Conservation (phyloP, 148 eudicot genomes). For the Chenopodium album region DNA sequence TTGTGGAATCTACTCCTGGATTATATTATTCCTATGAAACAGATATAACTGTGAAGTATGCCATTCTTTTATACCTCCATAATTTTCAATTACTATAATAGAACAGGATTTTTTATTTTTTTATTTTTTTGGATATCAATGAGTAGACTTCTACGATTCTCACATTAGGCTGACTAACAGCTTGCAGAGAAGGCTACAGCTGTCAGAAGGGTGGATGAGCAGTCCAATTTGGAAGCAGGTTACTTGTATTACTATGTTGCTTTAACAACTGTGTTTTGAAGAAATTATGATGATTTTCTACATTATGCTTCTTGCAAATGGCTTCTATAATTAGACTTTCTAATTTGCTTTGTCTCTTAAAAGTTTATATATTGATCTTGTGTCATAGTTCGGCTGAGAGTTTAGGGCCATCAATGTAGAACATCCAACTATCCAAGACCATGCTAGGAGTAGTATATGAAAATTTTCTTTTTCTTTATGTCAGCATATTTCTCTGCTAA, state of each 20-base stretch:
- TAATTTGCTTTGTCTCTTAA: background rate
- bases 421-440: too few species aligned
- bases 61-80: background rate
- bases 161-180: slow-evolving; percentile 31
- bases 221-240: slow-evolving; percentile 99
- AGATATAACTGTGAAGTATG: slow-evolving; percentile 88
- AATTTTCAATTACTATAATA: slow-evolving; percentile 6
- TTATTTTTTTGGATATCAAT: background rate
- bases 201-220: slow-evolving; percentile 75
- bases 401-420: too few species aligned
- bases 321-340: background rate
- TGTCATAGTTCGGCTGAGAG: background rate
- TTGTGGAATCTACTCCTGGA: slow-evolving; percentile 91
- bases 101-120: background rate
- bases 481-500: too few species aligned
- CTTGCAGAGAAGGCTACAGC: slow-evolving; percentile 71
- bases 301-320: background rate
- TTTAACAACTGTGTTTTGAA: background rate
- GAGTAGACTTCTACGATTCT: background rate
- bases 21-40: slow-evolving; percentile 94
- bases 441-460: too few species aligned
- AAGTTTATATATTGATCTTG: background rate
- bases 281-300: background rate
- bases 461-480: too few species aligned
- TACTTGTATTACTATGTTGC: background rate